phyloP scores from a whole-genome alignment of 768 basidiomycete genomes.

The Aureoboletus auriporus region DNA sequence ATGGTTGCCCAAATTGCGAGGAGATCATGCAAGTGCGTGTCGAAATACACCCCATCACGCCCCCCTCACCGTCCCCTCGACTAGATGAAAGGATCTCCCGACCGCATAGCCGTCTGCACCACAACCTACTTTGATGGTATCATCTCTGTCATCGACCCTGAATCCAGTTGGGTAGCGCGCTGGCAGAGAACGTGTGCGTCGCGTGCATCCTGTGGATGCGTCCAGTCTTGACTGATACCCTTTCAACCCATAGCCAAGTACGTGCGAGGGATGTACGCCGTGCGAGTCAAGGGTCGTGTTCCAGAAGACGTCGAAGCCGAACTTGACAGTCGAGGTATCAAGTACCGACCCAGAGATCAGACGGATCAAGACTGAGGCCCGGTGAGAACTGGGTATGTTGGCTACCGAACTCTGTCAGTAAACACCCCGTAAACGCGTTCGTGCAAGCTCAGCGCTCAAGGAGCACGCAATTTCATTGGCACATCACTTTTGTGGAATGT shows the following conservation, averaged over 20 bases:
- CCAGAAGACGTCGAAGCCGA: constrained; percentile 85
- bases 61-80: neutral
- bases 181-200: constrained; percentile 91
- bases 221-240: constrained; percentile 2
- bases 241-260: constrained; percentile 65
- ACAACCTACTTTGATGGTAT: constrained; percentile 92
- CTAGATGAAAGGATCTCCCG: constrained; percentile 85
- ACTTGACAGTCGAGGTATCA: constrained; percentile 70
- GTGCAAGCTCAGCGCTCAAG: too few relatives aligned
- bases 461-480: too few relatives aligned
- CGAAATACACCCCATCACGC: neutral
- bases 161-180: constrained; percentile 90
- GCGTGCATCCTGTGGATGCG: neutral
- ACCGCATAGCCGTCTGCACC: constrained; percentile 82
- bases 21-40: constrained; percentile 80
- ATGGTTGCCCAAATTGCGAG: constrained; percentile 97
- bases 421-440: too few relatives aligned
- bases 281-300: constrained; percentile 79
- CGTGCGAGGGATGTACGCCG: constrained; percentile 89
- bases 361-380: constrained; percentile 59
- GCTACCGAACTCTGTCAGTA: too few relatives aligned
- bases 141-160: constrained; percentile 81
- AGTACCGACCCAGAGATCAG: constrained; percentile 82
- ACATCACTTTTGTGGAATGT: too few relatives aligned
- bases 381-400: too few relatives aligned